phyloP scores from a whole-genome alignment of 2,329 filamentous ascomycete genomes.

The Ceratocystis destructans region DNA sequence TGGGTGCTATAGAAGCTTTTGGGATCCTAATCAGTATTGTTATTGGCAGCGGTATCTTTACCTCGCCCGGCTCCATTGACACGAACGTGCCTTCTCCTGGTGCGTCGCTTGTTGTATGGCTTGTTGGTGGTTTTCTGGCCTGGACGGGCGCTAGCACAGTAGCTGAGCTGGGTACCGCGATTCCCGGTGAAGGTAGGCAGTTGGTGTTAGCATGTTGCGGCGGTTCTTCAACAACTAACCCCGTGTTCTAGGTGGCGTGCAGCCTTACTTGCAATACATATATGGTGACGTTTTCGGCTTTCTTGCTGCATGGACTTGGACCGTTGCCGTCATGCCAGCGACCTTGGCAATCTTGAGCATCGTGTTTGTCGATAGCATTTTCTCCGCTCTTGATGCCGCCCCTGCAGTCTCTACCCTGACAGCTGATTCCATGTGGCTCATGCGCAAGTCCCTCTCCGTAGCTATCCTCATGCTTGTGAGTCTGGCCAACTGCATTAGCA shows the following conservation, averaged over 20 bases:
- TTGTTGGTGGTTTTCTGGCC: constrained; percentile 46
- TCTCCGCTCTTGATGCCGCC: constrained; percentile 37
- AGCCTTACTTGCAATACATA: constrained; percentile 47
- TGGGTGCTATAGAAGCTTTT: constrained; percentile 38
- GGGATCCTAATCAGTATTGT: constrained; percentile 50
- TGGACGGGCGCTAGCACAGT: constrained; percentile 51
- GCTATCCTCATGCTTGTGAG: constrained; percentile 34
- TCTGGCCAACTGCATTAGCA: constrained; percentile 42
- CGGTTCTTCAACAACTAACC: neutral
- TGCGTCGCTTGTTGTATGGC: constrained; percentile 44
- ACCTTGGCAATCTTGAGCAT: constrained; percentile 51
- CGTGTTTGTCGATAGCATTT: constrained; percentile 48
- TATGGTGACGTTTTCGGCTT: constrained; percentile 50
- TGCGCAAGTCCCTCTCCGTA: constrained; percentile 40
- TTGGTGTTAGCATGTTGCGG: neutral
- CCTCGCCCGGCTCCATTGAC: constrained; percentile 49
- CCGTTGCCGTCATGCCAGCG: constrained; percentile 50
- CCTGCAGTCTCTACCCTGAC: constrained; percentile 27
- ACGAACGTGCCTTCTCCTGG: constrained; percentile 50
- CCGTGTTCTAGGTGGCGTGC: constrained; percentile 37
- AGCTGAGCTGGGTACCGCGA: constrained; percentile 48
- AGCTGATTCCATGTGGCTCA: constrained; percentile 20
- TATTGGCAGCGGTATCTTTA: constrained; percentile 52
- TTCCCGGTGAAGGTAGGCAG: constrained; percentile 42
- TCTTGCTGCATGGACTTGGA: constrained; percentile 51